Conservation (phyloP, 2,329 filamentous ascomycete genomes). For the Microthyrium microscopicum region DNA sequence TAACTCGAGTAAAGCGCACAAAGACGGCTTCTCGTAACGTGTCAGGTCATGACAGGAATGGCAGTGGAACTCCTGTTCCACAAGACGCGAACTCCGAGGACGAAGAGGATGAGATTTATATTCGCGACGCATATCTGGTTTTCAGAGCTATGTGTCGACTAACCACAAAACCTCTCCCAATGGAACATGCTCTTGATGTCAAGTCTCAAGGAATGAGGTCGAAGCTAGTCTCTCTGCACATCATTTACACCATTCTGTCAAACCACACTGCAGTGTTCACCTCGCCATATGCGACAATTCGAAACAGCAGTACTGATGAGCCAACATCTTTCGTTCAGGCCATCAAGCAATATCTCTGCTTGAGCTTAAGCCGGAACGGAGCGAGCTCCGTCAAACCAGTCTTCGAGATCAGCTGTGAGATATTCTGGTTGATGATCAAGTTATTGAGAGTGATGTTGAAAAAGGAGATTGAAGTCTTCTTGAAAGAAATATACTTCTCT, state of each 20-base stretch:
- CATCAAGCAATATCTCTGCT: conserved; percentile 89
- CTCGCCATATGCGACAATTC: conserved; percentile 81
- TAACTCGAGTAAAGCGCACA: conserved; percentile 39
- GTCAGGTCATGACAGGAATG: conserved; percentile 2
- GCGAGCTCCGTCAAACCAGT: conserved; percentile 83
- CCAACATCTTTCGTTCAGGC: conserved; percentile 85
- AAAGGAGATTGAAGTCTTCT: conserved; percentile 95
- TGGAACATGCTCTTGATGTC: conserved; percentile 83
- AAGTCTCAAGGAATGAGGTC: conserved; percentile 94
- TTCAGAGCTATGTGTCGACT: conserved; percentile 96
- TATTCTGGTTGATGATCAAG: conserved; percentile 95
- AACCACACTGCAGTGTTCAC: conserved; percentile 86
- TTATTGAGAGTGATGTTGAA: conserved; percentile 88
- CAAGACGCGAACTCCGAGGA: conserved; percentile 31
- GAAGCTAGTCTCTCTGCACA: conserved; percentile 84
- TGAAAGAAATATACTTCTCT: conserved; percentile 92
- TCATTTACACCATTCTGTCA: conserved; percentile 88
- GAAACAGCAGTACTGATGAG: conserved; percentile 74
- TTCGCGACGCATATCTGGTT: conserved; percentile 90
- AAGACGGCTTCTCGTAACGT: conserved; percentile 8
- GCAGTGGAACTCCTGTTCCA: conserved; percentile 9
- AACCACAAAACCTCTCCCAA: conserved; percentile 76
- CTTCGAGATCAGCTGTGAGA: conserved; percentile 91
- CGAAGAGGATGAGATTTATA: conserved; percentile 86
- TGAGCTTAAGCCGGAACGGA: conserved; percentile 88